Evolutionary conservation across 257 asterid species (phyloP), one percentile per base, ranked within the genome.

Genomic region (Parsonsia alboflavescens): DNA sequence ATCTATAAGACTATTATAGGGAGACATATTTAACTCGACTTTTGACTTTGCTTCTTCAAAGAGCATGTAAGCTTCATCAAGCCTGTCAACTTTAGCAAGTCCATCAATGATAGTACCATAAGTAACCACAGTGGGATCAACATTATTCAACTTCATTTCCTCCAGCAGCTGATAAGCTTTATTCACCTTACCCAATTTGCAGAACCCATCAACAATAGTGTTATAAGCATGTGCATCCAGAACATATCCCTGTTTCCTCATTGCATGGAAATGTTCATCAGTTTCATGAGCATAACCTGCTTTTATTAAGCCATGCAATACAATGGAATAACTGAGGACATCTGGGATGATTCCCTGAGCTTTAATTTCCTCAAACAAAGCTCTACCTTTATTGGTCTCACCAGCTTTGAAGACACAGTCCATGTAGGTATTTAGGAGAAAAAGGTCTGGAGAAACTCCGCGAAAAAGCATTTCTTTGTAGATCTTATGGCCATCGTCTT

Each of bases 41-140:
- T 79, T 75, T 6, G 96, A 89, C 83, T 93, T 93, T 77, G 98
- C 98, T 84, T 93, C 98, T 90, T 93, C 98, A 8, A 90, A 93
- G 73, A 93, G 96, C 97, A 93, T 93, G 80, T 89, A 90, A 58
- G 97, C 96, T 78, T 93, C 97, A 66, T 93, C 97, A 28, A 90
- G 93, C 82, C 94, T 83, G 85, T 90, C 91, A 62, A 93, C 87
- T 83, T 88, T 93, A 16, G 97, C 93, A 72, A 93, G 97, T 77
- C 98, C 97, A 22, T 90, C 94, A 71, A 93, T 89, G 58, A 93
- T 93, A 6, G 90, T 88, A 62, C 97, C 96, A 54, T 93, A 90
- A 9, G 98, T 90, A 21, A 90, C 90, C 24, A 86, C 97, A 39
- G 94, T 88, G 7, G 93, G 94, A 22, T 73, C 86, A 62, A 81